Base-by-base conservation (phyloP, 345 rosid species). In the Mangifera indica region DNA sequence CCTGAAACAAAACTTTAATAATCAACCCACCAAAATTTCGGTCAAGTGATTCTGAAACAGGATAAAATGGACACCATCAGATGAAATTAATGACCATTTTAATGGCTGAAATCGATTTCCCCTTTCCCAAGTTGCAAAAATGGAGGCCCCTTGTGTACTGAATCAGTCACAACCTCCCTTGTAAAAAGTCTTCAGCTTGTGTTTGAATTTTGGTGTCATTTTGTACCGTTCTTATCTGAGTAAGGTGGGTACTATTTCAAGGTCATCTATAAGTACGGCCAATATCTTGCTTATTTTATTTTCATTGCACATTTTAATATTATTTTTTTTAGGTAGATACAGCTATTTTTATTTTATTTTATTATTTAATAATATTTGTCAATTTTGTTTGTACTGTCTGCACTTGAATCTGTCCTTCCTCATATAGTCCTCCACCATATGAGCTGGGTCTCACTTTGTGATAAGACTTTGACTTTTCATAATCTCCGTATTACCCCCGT, bases 351-450 rank as follows among this genome's bases (percentile, higher is more conserved):
- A 1, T 29, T 29, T 22, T 63, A 26, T 34, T 20, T n/a, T 3
- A 0, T 54, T 48, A 15, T 20, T 63, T 49, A 61, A 22, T 45
- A 44, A 7, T 20, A 45, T 51, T 69, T 44, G 78, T 63, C 64
- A 55, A 61, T 52, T 66, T 32, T 22, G 73, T 53, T 78, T 81
- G 84, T 84, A 81, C 84, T 63, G 60, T 66, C 75, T 71, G 82
- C 79, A 79, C 77, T 79, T 65, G 71, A 66, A 75, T 79, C 80
- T 77, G 81, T 84, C 85, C 87, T 84, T 77, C 87, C 87, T 77
- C 84, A 59, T 46, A 77, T 84, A 77, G 20, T 67, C 63, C 78
- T 79, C 75, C 87, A 69, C 87, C 81, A 52, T 17, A 77, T 81
- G 66, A 56, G 58, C 12, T 72, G 42, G 42, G 10, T 12, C 65